Percentiles rank a stretch among this genome's conserved stretches.
Conservation (phyloP, 1,284 basidiomycete species). For the Ustilago hordei region DNA sequence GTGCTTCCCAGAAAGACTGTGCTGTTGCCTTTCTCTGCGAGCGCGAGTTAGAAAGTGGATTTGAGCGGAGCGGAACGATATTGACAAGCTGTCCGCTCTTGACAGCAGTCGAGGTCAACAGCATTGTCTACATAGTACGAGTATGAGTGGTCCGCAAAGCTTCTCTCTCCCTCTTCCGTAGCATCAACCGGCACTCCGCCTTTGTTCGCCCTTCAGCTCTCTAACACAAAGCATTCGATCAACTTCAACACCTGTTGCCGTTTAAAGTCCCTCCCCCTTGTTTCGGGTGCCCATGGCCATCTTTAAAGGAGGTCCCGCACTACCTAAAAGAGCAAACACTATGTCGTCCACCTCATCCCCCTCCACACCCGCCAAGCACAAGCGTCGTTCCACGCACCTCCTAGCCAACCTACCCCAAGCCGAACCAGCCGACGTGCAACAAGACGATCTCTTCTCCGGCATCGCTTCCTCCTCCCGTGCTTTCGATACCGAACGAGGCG, state of each 20-base stretch:
- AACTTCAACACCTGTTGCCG: background rate
- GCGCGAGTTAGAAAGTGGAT: background rate
- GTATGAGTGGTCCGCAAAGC: background rate
- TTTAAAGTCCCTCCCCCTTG: background rate
- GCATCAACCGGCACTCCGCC: background rate
- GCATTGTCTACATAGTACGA: conserved; percentile 8
- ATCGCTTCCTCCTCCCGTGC: background rate
- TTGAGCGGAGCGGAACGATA: background rate
- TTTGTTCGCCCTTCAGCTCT: background rate
- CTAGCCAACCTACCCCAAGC: conserved; percentile 21
- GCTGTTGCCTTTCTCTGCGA: background rate
- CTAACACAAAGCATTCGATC: background rate
- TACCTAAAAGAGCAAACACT: conserved; percentile 19
- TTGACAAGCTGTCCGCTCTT: background rate
- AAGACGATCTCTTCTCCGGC: conserved; percentile 2
- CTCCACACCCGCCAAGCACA: conserved; percentile 5
- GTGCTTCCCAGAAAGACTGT: background rate
- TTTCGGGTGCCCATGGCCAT: conserved; percentile 8
- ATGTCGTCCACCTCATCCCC: background rate
- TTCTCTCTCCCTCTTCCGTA: background rate
- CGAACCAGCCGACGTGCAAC: conserved; percentile 6
- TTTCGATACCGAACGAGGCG: background rate
- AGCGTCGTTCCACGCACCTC: conserved; percentile 14
- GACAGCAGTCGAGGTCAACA: background rate
- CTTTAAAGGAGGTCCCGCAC: conserved; percentile 34